Evolutionary conservation across 208 protist genomes (phyloP), one percentile per base, ranked within the genome.

Genomic region (Leishmania arabica): DNA sequence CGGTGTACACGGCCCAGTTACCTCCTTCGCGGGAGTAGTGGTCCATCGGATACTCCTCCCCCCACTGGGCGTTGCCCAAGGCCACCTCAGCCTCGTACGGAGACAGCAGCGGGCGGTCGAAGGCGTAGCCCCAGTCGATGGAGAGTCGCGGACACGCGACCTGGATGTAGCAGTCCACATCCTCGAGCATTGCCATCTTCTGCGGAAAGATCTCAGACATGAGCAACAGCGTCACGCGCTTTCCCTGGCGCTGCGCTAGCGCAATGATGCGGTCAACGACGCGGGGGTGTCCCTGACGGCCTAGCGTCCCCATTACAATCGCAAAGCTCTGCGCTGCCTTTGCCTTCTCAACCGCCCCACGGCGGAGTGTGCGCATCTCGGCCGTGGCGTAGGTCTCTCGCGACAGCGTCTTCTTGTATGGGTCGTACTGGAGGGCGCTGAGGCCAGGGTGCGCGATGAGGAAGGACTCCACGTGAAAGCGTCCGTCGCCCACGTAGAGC

Each of bases 111-210:
- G 99, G 99, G 51, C 89, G 93, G 72, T 91, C 92, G 77, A 99
- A 99, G n/a, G 96, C 96, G 82, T 99, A 98, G 69, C 99, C 99
- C 99, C 99, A 99, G 90, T 99, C 99, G 78, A 99, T 99, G 27
- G 98, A 99, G 27, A 99, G 93, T 13, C 99, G 90, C 17, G 99
- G 99, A 84, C 99, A 99, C 0, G 99, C 99, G 37, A 99, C 97
- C 89, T 99, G 98, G 40, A 99, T 97, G 89, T 98, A 99, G 87
- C 92, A 96, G 75, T 99, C 97, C 42, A 99, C 88, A 82, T 99
- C 97, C 21, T 89, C 75, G 27, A 99, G 90, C 75, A 91, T 73
- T 37, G 93, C 91, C 51, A 99, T 91, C 80, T 99, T 99, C 0
- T 89, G 53, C 24, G 99, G 99, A 78, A 99, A 99, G 45, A 99